phyloP scores from a whole-genome alignment of 1,284 basidiomycete species.

The Austropuccinia psidii region DNA sequence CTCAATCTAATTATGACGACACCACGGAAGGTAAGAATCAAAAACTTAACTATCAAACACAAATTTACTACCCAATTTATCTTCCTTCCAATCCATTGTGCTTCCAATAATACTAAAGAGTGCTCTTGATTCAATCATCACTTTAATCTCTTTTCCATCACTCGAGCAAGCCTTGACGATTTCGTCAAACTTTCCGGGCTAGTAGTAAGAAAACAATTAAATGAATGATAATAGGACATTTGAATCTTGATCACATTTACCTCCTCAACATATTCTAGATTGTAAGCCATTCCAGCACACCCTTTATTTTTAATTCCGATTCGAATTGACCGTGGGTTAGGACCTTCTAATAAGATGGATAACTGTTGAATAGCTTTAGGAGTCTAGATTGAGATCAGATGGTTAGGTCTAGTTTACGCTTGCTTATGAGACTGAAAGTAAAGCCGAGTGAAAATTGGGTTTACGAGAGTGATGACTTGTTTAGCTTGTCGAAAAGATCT shows the following conservation, averaged over 20 bases:
- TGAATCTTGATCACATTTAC: conserved; percentile 39
- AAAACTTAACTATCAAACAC: conserved; percentile 77
- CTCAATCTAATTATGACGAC: not conserved
- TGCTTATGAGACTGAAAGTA: not conserved
- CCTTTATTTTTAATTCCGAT: conserved; percentile 96
- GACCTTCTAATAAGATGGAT: conserved; percentile 60
- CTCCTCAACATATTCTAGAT: conserved; percentile 88
- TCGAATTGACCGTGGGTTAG: conserved; percentile 83
- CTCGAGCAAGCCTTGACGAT: conserved; percentile 61
- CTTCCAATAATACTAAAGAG: conserved; percentile 97
- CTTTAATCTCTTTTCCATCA: conserved; percentile 75
- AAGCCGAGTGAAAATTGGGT: not conserved
- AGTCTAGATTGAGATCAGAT: conserved; percentile 55
- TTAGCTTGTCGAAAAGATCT: no score
- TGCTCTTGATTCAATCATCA: conserved; percentile 94
- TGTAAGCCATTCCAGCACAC: conserved; percentile 96
- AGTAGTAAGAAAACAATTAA: conserved; percentile 43
- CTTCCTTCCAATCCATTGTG: conserved; percentile 98
- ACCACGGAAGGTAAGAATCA: conserved; percentile 48
- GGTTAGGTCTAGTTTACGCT: not conserved
- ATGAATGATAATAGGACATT: conserved; percentile 46
- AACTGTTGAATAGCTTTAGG: conserved; percentile 69
- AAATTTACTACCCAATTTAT: conserved; percentile 81
- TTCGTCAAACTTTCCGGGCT: conserved; percentile 86
- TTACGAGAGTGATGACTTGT: conserved; percentile 32